phyloP scores from a whole-genome alignment of 2,329 filamentous ascomycete species.

The Cladosporium sp. region DNA sequence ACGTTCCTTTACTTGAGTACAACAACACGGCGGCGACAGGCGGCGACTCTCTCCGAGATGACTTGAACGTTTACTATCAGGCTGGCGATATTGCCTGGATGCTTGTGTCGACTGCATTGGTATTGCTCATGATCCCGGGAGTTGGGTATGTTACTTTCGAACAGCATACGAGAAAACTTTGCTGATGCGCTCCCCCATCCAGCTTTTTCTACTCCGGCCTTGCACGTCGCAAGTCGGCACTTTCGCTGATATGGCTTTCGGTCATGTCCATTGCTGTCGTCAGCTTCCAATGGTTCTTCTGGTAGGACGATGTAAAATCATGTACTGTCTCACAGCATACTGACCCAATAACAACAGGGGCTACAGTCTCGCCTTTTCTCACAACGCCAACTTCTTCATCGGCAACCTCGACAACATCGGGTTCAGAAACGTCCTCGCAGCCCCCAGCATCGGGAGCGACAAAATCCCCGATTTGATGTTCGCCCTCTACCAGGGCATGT shows the following conservation, averaged over 20 bases:
- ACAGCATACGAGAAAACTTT: constrained; percentile 2
- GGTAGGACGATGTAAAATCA: constrained; percentile 37
- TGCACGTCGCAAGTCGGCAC: constrained; percentile 79
- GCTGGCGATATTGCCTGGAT: constrained; percentile 81
- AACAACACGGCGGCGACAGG: constrained; percentile 62
- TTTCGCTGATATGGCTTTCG: constrained; percentile 80
- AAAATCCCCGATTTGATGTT: constrained; percentile 79
- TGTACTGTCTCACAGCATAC: background rate
- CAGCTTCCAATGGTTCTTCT: constrained; percentile 93
- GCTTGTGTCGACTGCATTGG: constrained; percentile 68
- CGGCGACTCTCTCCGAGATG: constrained; percentile 60
- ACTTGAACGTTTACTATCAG: constrained; percentile 86
- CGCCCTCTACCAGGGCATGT: constrained; percentile 84
- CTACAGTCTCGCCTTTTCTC: constrained; percentile 77
- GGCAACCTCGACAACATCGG: constrained; percentile 76
- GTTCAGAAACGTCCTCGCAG: constrained; percentile 68
- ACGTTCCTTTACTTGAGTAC: constrained; percentile 46
- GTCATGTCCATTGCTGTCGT: constrained; percentile 76
- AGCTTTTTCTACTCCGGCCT: constrained; percentile 92
- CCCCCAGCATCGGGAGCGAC: constrained; percentile 66
- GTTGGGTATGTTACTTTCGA: constrained; percentile 60
- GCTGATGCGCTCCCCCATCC: background rate
- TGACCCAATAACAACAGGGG: constrained; percentile 38
- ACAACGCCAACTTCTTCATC: constrained; percentile 69
- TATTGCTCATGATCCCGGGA: constrained; percentile 88